These are phyloP conservation scores for Carex kokanica DNA, from an alignment of 176 grass and related monocot genomes.

Conservation along the genomic window DNA sequence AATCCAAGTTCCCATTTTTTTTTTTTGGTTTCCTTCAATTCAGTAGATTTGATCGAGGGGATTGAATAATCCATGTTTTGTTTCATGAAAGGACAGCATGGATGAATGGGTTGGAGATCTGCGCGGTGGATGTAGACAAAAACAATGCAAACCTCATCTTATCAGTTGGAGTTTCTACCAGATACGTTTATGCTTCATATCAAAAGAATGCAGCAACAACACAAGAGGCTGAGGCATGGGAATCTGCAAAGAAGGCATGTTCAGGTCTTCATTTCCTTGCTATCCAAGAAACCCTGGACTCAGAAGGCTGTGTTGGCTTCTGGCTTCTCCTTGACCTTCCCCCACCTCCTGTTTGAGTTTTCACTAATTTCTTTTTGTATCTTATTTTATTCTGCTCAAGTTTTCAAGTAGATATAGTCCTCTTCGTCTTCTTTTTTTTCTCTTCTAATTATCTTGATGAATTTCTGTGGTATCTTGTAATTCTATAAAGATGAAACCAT, in stretches of 20 bases:
- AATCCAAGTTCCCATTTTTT: slow-evolving; percentile 3
- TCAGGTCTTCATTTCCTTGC: slow-evolving; percentile 90
- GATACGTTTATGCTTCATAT: slow-evolving; percentile 85
- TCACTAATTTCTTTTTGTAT: background rate
- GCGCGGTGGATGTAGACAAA: slow-evolving; percentile 59
- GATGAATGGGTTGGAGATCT: slow-evolving; percentile 94
- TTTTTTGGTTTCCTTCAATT: background rate
- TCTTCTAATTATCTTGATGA: background rate
- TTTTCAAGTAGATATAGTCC: slow-evolving; percentile 8
- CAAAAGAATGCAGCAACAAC: slow-evolving; percentile 73
- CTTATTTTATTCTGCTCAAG: background rate
- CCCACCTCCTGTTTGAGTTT: slow-evolving; percentile 60
- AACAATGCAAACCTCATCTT: slow-evolving; percentile 53
- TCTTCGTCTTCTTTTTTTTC: background rate
- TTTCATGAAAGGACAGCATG: slow-evolving; percentile 52
- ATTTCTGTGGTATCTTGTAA: slow-evolving; percentile 2
- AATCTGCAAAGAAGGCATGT: slow-evolving; percentile 74
- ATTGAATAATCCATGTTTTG: background rate
- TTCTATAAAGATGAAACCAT: background rate
- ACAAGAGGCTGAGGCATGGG: slow-evolving; percentile 92
- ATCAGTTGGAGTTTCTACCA: slow-evolving; percentile 68
- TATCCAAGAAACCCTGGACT: slow-evolving; percentile 83
- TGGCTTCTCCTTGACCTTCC: slow-evolving; percentile 95
- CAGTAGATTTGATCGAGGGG: background rate
- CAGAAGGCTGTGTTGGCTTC: slow-evolving; percentile 74